Evolutionary conservation across 2,329 filamentous ascomycete species (phyloP).

Genomic region (Alternaria atra): DNA sequence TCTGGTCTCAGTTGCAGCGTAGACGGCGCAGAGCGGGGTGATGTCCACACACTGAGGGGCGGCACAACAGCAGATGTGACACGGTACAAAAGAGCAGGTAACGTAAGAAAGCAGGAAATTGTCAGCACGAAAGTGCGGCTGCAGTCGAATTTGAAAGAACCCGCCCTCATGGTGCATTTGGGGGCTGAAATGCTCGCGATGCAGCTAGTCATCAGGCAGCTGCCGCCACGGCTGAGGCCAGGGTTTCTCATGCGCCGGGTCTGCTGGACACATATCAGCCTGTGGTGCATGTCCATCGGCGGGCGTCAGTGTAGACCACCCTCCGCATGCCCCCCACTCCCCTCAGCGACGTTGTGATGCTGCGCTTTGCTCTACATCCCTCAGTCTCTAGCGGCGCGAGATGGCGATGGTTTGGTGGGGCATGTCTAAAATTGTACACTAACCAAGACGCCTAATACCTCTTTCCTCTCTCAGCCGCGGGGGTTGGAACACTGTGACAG

Average conservation of each 20-base stretch:
- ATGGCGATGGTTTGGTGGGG: constrained; percentile 16
- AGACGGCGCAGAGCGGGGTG: constrained; percentile 30
- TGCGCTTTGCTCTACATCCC: constrained; percentile 5
- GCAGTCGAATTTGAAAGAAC: constrained; percentile 32
- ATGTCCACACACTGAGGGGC: constrained; percentile 22
- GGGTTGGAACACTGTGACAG: constrained; percentile 7
- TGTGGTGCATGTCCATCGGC: constrained; percentile 6
- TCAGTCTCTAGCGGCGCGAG: constrained; percentile 3
- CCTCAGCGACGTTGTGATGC: constrained; percentile 4
- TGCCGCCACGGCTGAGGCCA: constrained; percentile 32
- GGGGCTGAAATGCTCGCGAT: constrained; percentile 38
- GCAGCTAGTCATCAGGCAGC: constrained; percentile 45
- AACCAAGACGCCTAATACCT: constrained; percentile 5
- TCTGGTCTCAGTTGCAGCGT: constrained; percentile 23
- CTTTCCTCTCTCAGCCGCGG: constrained; percentile 9
- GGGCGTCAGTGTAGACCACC: constrained; percentile 14
- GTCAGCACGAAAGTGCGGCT: constrained; percentile 26
- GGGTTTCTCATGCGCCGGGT: constrained; percentile 26
- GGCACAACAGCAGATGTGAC: constrained; percentile 37
- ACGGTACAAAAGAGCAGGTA: constrained; percentile 28
- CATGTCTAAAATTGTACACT: constrained; percentile 14
- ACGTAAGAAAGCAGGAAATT: constrained; percentile 21
- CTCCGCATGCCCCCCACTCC: constrained; percentile 18
- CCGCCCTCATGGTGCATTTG: constrained; percentile 22
- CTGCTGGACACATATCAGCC: constrained; percentile 29